Conservation (phyloP, 306 rosid genomes). For the Rubus idaeus region DNA sequence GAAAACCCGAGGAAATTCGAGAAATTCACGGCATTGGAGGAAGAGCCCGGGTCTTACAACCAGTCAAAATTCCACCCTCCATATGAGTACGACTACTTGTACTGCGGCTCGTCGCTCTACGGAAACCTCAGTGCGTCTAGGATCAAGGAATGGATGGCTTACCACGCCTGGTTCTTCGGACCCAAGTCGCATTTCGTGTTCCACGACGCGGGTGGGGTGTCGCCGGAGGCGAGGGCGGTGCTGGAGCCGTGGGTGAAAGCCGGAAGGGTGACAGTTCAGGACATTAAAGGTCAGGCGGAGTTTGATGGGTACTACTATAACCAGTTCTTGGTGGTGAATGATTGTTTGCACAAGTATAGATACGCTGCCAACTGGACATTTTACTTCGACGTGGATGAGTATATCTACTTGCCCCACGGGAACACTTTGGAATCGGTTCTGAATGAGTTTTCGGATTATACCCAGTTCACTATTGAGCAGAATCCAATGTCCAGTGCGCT, state of each 20-base stretch:
- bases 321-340: conserved; percentile 46
- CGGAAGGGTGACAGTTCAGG: conserved; percentile 37
- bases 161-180: conserved; percentile 44
- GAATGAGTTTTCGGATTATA: conserved; percentile 28
- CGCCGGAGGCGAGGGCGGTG: conserved; percentile 33
- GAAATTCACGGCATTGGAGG: conserved; percentile 36
- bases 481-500: conserved; percentile 43
- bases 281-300: conserved; percentile 37
- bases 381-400: conserved; percentile 46
- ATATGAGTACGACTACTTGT: conserved; percentile 33
- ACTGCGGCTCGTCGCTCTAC: conserved; percentile 41
- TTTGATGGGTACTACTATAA: conserved; percentile 44
- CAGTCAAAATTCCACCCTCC: conserved; percentile 35
- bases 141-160: conserved; percentile 45
- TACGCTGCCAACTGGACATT: conserved; percentile 41
- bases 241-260: conserved; percentile 42
- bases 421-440: conserved; percentile 33
- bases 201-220: conserved; percentile 45
- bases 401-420: conserved; percentile 36
- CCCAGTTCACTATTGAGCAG: conserved; percentile 44
- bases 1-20: conserved; percentile 32
- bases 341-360: conserved; percentile 38
- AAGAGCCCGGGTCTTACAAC: conserved; percentile 32
- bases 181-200: conserved; percentile 42
- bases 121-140: conserved; percentile 37